A percentile compares a stretch with the other conserved stretches of the same genome.
These are phyloP conservation scores for Apophysomyces elegans DNA, from an alignment of 371 early-diverging fungal genomes.

Conservation along the genomic window DNA sequence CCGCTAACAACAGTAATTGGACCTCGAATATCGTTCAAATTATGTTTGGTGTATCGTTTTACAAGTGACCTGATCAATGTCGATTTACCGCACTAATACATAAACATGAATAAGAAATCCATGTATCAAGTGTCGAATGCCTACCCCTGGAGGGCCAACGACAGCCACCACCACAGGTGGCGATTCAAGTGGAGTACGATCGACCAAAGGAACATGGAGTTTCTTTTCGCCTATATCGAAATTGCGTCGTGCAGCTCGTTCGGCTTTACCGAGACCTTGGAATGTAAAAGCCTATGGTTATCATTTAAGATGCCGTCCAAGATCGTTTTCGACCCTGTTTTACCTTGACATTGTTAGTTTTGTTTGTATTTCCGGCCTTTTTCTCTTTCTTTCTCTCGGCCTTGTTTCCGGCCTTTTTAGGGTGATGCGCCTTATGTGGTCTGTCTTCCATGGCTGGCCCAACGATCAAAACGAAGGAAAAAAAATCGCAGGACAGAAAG, in stretches of 20 bases:
- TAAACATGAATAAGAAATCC: not conserved
- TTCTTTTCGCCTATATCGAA: conserved; percentile 88
- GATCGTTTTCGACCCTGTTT: not conserved
- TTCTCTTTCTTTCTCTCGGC: conserved; percentile 80
- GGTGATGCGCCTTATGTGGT: conserved; percentile 84
- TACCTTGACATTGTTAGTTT: conserved; percentile 91
- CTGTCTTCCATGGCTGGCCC: conserved; percentile 51
- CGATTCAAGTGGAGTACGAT: conserved; percentile 90
- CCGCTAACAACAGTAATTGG: conserved; percentile 97
- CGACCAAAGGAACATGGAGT: conserved; percentile 95
- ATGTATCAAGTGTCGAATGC: conserved; percentile 21
- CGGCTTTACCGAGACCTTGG: conserved; percentile 76
- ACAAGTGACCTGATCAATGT: conserved; percentile 96
- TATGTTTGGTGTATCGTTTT: conserved; percentile 93
- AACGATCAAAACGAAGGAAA: not conserved
- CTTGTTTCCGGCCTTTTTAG: conserved; percentile 84
- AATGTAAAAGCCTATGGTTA: conserved; percentile 81
- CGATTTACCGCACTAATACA: conserved; percentile 84
- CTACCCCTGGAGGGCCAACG: conserved; percentile 93
- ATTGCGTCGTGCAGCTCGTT: conserved; percentile 82
- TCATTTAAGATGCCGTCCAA: not conserved
- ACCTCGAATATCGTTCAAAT: conserved; percentile 88
- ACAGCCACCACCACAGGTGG: conserved; percentile 95
- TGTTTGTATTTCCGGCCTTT: conserved; percentile 65
- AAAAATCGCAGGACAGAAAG: conserved; percentile 9